These are phyloP conservation scores for Vinca minor DNA, from an alignment of 257 asterid genomes.

Conservation along the genomic window DNA sequence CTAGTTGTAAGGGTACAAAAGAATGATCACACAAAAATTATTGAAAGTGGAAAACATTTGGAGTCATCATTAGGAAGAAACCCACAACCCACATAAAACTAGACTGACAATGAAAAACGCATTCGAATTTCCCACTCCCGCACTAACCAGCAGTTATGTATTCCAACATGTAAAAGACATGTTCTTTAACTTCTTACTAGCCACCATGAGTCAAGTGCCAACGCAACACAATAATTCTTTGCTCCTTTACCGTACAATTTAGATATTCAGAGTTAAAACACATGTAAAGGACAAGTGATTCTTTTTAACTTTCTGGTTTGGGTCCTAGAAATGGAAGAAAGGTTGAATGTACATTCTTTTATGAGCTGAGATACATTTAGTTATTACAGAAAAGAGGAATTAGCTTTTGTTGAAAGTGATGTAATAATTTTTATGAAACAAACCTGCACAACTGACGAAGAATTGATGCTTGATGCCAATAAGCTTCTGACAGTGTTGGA, in stretches of 20 bases:
- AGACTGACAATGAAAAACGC: background rate
- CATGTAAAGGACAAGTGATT: background rate
- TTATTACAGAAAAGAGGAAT: background rate
- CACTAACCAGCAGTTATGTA: background rate
- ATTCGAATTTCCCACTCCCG: background rate
- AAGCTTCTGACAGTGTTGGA: conserved; percentile 75
- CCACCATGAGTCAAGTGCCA: background rate
- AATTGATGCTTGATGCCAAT: conserved; percentile 67
- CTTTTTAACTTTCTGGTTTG: background rate
- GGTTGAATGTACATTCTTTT: background rate
- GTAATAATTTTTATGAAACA: background rate
- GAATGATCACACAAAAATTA: background rate
- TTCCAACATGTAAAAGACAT: background rate
- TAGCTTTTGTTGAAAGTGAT: conserved; percentile 1
- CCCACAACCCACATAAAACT: background rate
- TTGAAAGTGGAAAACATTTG: background rate
- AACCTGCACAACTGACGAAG: conserved; percentile 86
- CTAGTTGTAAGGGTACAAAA: background rate
- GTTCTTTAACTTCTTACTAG: background rate
- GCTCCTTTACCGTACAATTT: background rate
- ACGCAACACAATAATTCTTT: background rate
- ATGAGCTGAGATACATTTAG: background rate
- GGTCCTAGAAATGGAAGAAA: background rate
- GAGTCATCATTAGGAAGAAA: background rate
- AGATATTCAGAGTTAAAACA: background rate